A percentile compares a stretch with the other conserved stretches of the same genome.
phyloP scores from a whole-genome alignment of 106 monocot genomes.

The Phalaenopsis aphrodite region DNA sequence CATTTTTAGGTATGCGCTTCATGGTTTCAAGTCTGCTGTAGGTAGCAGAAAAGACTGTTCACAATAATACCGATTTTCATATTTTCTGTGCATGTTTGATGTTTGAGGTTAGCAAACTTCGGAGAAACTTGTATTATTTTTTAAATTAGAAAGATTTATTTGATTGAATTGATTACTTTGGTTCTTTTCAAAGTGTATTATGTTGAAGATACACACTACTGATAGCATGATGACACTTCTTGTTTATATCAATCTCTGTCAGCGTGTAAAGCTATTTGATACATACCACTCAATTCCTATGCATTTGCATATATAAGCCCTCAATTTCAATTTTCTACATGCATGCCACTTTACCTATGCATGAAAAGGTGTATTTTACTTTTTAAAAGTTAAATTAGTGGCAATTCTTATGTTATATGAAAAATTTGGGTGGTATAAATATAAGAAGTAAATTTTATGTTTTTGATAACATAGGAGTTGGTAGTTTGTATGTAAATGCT shows the following conservation, averaged over 20 bases:
- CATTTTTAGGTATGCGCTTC: background rate
- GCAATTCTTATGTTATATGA: too few relatives aligned
- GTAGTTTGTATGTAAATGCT: too few relatives aligned
- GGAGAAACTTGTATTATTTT: background rate
- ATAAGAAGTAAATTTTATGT: too few relatives aligned
- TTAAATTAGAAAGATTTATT: background rate
- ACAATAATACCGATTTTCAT: background rate
- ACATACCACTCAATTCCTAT: too few relatives aligned
- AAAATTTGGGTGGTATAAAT: too few relatives aligned
- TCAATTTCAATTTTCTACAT: too few relatives aligned
- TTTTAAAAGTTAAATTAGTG: too few relatives aligned
- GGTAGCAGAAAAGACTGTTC: background rate
- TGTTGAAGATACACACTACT: background rate
- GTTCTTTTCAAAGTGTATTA: background rate
- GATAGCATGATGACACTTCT: background rate
- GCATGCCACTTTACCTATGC: too few relatives aligned
- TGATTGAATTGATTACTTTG: too few relatives aligned
- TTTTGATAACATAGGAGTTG: too few relatives aligned
- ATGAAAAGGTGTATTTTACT: too few relatives aligned
- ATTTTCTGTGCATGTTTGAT: background rate
- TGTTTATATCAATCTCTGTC: background rate
- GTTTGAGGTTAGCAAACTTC: background rate
- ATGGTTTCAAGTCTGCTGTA: background rate
- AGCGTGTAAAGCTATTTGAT: background rate
- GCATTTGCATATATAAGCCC: too few relatives aligned